These are phyloP conservation scores for Ogataea nitratoaversa DNA, from an alignment of 805 yeast species.

Conservation along the genomic window DNA sequence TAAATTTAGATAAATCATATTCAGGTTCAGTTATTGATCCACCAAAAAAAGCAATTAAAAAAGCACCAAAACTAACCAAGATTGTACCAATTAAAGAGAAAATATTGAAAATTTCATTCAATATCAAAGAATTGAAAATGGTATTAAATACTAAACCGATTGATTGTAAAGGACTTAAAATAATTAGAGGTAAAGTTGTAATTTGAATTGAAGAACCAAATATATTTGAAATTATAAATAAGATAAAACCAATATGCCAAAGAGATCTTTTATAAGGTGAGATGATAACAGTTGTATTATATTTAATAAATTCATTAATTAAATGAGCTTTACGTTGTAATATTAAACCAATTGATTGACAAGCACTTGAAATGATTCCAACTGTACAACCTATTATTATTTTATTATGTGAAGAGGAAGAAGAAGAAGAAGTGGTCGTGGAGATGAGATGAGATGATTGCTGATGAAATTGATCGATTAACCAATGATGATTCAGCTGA, in stretches of 20 bases:
- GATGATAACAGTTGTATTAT: slow-evolving; percentile 12
- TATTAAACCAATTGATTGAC: slow-evolving; percentile 78
- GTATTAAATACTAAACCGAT: slow-evolving; percentile 87
- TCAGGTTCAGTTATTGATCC: slow-evolving; percentile 58
- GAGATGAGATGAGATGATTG: no score
- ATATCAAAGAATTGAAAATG: slow-evolving; percentile 59
- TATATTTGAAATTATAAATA: slow-evolving; percentile 70
- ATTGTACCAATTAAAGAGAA: slow-evolving; percentile 60
- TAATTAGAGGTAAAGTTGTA: slow-evolving; percentile 74
- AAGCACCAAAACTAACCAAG: slow-evolving; percentile 69
- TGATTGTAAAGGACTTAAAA: slow-evolving; percentile 79
- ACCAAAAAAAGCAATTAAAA: slow-evolving; percentile 73
- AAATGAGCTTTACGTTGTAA: slow-evolving; percentile 77
- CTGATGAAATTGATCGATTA: no score
- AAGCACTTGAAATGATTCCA: slow-evolving; percentile 70
- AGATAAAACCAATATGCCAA: slow-evolving; percentile 71
- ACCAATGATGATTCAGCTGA: no score
- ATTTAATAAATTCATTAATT: slow-evolving; percentile 32
- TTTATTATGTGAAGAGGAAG: no score
- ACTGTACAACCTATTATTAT: slow-evolving; percentile 59
- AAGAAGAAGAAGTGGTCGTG: no score
- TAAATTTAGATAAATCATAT: slow-evolving; percentile 44
- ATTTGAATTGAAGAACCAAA: slow-evolving; percentile 82
- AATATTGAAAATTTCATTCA: slow-evolving; percentile 63
- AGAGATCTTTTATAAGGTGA: slow-evolving; percentile 46